Evolutionary conservation across 2,329 filamentous ascomycete genomes (phyloP).

Genomic region (Diplodia mutila): DNA sequence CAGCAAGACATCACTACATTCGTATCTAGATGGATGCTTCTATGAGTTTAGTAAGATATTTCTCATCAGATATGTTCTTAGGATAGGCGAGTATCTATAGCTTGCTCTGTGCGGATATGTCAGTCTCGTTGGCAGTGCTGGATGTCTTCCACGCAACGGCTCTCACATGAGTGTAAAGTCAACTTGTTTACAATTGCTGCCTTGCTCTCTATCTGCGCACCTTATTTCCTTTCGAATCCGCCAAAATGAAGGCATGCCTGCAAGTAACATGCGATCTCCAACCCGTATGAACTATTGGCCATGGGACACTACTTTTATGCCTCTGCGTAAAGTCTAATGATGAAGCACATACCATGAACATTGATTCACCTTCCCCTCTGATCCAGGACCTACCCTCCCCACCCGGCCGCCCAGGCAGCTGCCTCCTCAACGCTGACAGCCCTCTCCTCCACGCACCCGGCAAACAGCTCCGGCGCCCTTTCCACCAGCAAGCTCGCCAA

Average conservation of each 20-base stretch:
- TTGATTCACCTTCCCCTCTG: constrained; percentile 42
- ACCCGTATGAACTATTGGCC: neutral
- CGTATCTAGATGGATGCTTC: neutral
- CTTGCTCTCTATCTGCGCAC: neutral
- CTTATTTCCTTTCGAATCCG: neutral
- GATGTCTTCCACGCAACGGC: neutral
- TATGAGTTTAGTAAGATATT: neutral
- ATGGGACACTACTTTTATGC: neutral
- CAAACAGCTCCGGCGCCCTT: constrained; percentile 63
- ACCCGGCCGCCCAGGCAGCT: constrained; percentile 67
- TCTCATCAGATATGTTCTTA: neutral
- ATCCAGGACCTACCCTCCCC: constrained; percentile 35
- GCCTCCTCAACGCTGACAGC: constrained; percentile 66
- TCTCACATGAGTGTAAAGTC: neutral
- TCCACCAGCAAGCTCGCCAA: constrained; percentile 80
- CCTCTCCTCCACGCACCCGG: constrained; percentile 59
- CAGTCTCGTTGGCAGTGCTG: neutral
- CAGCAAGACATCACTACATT: neutral
- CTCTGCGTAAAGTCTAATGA: neutral
- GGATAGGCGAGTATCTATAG: neutral
- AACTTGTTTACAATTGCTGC: neutral
- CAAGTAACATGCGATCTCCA: neutral
- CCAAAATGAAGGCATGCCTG: neutral
- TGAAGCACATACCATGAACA: neutral
- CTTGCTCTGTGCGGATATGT: neutral